Evolutionary conservation across 1,284 basidiomycete species (phyloP).

Genomic region (Rhodotorula sp.): DNA sequence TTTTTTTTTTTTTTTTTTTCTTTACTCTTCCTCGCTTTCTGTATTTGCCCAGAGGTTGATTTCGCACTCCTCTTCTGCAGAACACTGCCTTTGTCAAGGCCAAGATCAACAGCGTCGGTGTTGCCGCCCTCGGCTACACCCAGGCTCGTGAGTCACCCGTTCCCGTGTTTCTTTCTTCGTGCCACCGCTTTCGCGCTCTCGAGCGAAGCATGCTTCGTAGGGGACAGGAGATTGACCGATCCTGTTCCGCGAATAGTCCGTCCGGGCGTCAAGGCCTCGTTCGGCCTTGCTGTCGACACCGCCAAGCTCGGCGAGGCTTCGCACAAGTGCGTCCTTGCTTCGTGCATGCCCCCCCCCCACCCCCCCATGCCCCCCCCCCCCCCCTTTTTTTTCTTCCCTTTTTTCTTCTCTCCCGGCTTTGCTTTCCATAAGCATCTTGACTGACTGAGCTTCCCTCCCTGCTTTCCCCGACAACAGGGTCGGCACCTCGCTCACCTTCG

Average conservation of each 20-base stretch:
- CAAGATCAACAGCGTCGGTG: constrained; percentile 89
- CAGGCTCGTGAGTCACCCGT: constrained; percentile 64
- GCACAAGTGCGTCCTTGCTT: constrained; percentile 57
- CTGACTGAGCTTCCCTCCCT: no score
- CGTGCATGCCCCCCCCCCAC: no score
- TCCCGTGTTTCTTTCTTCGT: not conserved
- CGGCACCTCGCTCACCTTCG: constrained; percentile 58
- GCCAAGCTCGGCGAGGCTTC: constrained; percentile 49
- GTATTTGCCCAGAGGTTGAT: not conserved
- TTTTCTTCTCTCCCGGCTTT: no score
- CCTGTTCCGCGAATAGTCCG: constrained; percentile 84
- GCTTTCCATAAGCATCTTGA: no score
- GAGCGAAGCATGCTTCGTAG: no score
- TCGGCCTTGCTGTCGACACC: constrained; percentile 69
- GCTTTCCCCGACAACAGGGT: no score
- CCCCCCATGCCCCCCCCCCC: no score
- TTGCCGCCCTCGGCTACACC: constrained; percentile 46
- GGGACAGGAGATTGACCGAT: constrained; percentile 46
- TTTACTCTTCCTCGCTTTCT: no score
- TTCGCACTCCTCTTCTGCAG: not conserved
- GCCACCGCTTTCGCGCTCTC: not conserved
- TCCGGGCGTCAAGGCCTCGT: constrained; percentile 90
- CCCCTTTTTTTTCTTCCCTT: no score
- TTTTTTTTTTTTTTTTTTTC: not conserved
- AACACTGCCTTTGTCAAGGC: constrained; percentile 59